Base-by-base conservation (phyloP, 129 eudicot species). In the Flaveria ramosissima region DNA sequence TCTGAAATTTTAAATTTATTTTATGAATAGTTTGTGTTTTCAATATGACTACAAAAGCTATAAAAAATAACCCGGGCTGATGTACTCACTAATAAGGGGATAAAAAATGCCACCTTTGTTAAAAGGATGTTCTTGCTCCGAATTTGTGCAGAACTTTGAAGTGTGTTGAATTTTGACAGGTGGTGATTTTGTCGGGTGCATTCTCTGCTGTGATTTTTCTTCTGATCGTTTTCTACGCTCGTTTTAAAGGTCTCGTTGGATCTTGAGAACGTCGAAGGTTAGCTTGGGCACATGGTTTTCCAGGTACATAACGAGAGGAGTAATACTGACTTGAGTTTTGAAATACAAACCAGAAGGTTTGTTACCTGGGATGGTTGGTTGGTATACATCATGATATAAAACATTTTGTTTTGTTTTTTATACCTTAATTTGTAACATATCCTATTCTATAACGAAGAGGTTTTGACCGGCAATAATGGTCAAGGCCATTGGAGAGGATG, bases 191-290 rank as follows among this genome's bases (percentile, higher is more conserved):
- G 13, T 24, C 89, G 9, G 98, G 91, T 7, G 51, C 59, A 6
- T n/a, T 80, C 12, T 75, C 80, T 73, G 89, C 90, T 0, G 24
- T 83, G 3, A 73, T 90, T 12, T 93, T 93, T 21, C 67, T 85
- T 1, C 46, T 84, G 26, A 84, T 87, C 19, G 73, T 90, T 68
- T 76, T 90, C 11, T 91, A 93, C 59, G 97, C 98, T 74, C 96
- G 98, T 16, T 72, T 75, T 64, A 93, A 93, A 82, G 98, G 98
- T 64, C 91, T 93, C 3, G 87, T 93, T 61, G 97, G 97, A 84
- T 88, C 98, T 59, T 59, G 43, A 62, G 36, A 1, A 77, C 53
- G 68, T n/a, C 47, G 45, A 19, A 42, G 70, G 67, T 80, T 74
- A 80, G 68, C 63, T 56, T 45, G 7, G 74, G 79, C 68, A 73